These are phyloP conservation scores for Pichia paraexigua DNA, from an alignment of 805 yeast genomes.

Conservation along the genomic window DNA sequence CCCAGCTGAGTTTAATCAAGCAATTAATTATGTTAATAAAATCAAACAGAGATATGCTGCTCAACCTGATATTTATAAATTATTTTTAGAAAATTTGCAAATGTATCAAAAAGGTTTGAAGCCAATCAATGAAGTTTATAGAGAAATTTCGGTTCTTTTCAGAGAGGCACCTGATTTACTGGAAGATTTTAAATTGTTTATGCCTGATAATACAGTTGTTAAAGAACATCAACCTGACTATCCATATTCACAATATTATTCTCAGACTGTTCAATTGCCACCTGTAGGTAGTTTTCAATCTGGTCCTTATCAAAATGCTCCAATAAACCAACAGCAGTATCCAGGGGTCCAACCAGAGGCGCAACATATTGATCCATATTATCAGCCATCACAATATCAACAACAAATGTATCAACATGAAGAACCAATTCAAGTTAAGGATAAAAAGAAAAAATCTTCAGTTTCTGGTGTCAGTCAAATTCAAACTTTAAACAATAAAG, in stretches of 20 bases:
- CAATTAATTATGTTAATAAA: slow-evolving; percentile 91
- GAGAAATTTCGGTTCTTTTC: slow-evolving; percentile 83
- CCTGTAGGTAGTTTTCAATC: slow-evolving; percentile 88
- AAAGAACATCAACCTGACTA: slow-evolving; percentile 21
- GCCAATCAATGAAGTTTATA: slow-evolving; percentile 91
- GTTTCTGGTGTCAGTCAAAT: slow-evolving; percentile 14
- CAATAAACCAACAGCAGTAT: slow-evolving; percentile 1
- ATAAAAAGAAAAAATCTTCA: slow-evolving; percentile 23
- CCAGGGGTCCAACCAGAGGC: background rate
- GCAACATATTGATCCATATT: slow-evolving; percentile 8
- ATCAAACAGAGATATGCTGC: slow-evolving; percentile 88
- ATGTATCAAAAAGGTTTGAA: slow-evolving; percentile 95
- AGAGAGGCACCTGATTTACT: slow-evolving; percentile 90
- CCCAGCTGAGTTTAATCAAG: slow-evolving; percentile 95
- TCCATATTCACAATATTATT: slow-evolving; percentile 12
- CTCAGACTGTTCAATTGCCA: slow-evolving; percentile 49
- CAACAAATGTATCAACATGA: slow-evolving; percentile 9
- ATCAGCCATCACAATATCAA: slow-evolving; percentile 6
- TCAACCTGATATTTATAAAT: slow-evolving; percentile 94
- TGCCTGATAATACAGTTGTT: slow-evolving; percentile 63
- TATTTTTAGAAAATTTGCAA: slow-evolving; percentile 87
- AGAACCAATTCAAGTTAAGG: slow-evolving; percentile 10
- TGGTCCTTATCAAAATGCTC: slow-evolving; percentile 16
- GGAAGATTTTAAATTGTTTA: slow-evolving; percentile 90
- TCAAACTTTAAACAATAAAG: slow-evolving; percentile 10